A percentile compares a stretch with the other conserved stretches of the same genome.
phyloP scores from a whole-genome alignment of 176 grass and related monocot species.

The Raddia distichophylla region DNA sequence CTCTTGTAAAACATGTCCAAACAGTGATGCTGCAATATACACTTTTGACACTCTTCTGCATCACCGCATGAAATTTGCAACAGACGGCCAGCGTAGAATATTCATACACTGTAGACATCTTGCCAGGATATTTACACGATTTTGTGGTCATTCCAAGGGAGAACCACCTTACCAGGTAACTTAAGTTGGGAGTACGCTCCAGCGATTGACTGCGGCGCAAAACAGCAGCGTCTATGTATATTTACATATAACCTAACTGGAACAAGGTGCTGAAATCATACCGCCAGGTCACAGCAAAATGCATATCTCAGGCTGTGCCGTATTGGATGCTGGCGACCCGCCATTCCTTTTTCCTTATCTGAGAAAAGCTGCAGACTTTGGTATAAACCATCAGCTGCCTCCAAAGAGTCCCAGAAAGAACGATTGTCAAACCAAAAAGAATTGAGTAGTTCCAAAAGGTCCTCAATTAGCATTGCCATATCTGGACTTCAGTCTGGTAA shows the following conservation, averaged over 20 bases:
- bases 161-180: constrained; percentile 11
- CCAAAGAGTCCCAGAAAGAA: constrained; percentile 12
- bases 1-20: constrained; percentile 26
- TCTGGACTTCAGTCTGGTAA: neutral
- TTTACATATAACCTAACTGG: neutral
- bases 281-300: neutral
- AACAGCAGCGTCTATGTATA: neutral
- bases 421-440: constrained; percentile 18
- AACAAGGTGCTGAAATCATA: constrained; percentile 2
- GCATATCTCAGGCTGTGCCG: neutral
- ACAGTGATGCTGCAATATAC: neutral
- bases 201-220: neutral
- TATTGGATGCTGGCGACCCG: neutral
- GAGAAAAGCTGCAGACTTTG: neutral
- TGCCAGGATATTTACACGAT: constrained; percentile 24
- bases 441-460: neutral
- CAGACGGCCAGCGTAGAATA: neutral
- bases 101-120: constrained; percentile 9
- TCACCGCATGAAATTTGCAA: neutral
- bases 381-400: neutral
- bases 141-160: neutral
- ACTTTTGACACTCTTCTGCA: neutral
- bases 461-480: neutral
- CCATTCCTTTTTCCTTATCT: neutral
- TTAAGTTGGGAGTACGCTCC: constrained; percentile 13